Percentiles rank a stretch among this genome's conserved stretches.
These are phyloP conservation scores for Tylopilus plumbeoviolaceoides DNA, from an alignment of 768 basidiomycete genomes.

Conservation along the genomic window DNA sequence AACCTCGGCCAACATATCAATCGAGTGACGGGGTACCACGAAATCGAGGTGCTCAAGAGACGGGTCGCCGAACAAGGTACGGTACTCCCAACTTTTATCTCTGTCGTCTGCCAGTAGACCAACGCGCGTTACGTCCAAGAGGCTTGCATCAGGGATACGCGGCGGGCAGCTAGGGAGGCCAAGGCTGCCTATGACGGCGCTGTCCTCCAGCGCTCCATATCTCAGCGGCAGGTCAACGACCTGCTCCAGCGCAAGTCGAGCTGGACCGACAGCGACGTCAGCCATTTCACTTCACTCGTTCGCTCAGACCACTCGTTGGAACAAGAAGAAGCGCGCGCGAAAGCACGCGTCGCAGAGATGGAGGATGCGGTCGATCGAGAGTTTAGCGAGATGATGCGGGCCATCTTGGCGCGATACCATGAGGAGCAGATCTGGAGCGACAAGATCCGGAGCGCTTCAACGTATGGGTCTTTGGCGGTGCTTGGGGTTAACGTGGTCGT, in stretches of 20 bases:
- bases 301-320: slow-evolving; percentile 86
- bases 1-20: slow-evolving; percentile 79
- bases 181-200: slow-evolving; percentile 77
- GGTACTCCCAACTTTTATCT: slow-evolving; percentile 19
- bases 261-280: slow-evolving; percentile 91
- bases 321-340: slow-evolving; percentile 70
- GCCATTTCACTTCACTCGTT: slow-evolving; percentile 84
- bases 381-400: slow-evolving; percentile 83
- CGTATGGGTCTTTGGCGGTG: slow-evolving; percentile 85
- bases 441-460: slow-evolving; percentile 93
- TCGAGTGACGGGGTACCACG: slow-evolving; percentile 86
- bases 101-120: not conserved
- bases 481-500: slow-evolving; percentile 86
- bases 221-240: slow-evolving; percentile 95
- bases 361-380: slow-evolving; percentile 84
- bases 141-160: slow-evolving; percentile 60
- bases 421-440: slow-evolving; percentile 99
- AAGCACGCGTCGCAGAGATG: slow-evolving; percentile 57
- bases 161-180: slow-evolving; percentile 63
- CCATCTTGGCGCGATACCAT: slow-evolving; percentile 90
- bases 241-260: slow-evolving; percentile 87
- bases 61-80: slow-evolving; percentile 80
- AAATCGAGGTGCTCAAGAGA: slow-evolving; percentile 78
- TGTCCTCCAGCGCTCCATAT: slow-evolving; percentile 73
- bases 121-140: slow-evolving; percentile 44